Evolutionary conservation across 2,329 filamentous ascomycete species (phyloP).

Genomic region (Microsporum ferrugineum): DNA sequence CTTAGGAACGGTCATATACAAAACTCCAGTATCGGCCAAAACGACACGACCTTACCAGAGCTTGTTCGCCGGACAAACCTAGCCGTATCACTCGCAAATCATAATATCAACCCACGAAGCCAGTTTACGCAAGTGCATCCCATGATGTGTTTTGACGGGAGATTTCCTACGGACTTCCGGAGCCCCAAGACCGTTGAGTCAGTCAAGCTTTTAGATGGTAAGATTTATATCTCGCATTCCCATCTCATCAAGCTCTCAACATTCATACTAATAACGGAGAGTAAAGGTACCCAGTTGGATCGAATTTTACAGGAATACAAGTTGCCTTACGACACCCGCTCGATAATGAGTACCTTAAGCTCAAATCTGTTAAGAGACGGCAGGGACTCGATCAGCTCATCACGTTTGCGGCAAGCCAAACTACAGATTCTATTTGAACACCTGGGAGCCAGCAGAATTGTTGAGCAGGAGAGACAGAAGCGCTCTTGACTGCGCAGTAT

Average conservation of each 20-base stretch:
- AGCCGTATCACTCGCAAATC: slow-evolving; percentile 17
- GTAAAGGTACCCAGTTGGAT: slow-evolving; percentile 17
- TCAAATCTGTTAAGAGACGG: slow-evolving; percentile 4
- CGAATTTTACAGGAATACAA: slow-evolving; percentile 19
- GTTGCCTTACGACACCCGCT: slow-evolving; percentile 16
- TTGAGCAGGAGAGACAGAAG: slow-evolving; percentile 10
- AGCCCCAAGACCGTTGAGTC: slow-evolving; percentile 16
- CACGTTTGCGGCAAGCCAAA: slow-evolving; percentile 15
- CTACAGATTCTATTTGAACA: slow-evolving; percentile 17
- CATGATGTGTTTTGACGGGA: slow-evolving; percentile 17
- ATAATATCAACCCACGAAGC: slow-evolving; percentile 14
- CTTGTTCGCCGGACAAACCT: slow-evolving; percentile 16
- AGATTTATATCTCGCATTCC: slow-evolving; percentile 1
- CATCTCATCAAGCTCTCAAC: background rate
- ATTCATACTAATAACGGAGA: background rate
- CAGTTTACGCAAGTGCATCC: slow-evolving; percentile 17
- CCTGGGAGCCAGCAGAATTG: slow-evolving; percentile 16
- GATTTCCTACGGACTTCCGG: slow-evolving; percentile 17
- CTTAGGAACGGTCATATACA: background rate
- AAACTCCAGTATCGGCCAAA: background rate
- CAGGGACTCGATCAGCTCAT: slow-evolving; percentile 7
- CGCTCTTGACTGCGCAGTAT: background rate
- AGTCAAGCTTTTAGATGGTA: slow-evolving; percentile 18
- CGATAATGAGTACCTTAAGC: slow-evolving; percentile 6
- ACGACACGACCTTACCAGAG: slow-evolving; percentile 8